Percentiles rank a stretch among this genome's conserved stretches.
Evolutionary conservation across 148 eudicot species (phyloP).

Genomic region (Rhododendron mucronatum): DNA sequence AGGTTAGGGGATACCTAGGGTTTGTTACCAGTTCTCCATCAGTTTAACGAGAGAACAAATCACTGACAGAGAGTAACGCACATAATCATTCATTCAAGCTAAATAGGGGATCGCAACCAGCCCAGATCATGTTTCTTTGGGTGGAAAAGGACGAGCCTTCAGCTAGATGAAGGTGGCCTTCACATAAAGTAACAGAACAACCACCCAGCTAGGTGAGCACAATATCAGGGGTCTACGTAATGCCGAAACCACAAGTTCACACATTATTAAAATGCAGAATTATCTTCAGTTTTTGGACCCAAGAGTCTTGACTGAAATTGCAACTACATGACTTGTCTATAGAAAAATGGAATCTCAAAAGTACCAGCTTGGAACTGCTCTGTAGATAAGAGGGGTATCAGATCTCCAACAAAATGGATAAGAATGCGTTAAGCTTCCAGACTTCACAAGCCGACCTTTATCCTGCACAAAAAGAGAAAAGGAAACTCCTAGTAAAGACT

Average conservation of each 20-base stretch:
- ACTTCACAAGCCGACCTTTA: conserved; percentile 78
- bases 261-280: background rate
- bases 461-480: conserved; percentile 36
- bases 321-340: background rate
- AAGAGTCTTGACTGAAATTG: background rate
- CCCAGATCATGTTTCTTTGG: background rate
- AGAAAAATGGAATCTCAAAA: background rate
- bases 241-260: background rate
- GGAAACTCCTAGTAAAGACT: background rate
- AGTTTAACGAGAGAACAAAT: background rate
- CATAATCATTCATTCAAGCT: background rate
- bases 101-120: background rate
- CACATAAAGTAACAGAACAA: background rate
- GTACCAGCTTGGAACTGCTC: conserved; percentile 98
- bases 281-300: background rate
- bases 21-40: background rate
- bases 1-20: background rate
- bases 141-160: background rate
- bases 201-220: background rate
- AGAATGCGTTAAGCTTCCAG: conserved; percentile 74
- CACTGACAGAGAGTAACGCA: background rate
- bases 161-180: background rate
- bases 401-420: conserved; percentile 99
- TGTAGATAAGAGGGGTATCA: conserved; percentile 92
- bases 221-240: background rate